Conservation (phyloP, 2,329 filamentous ascomycete genomes). For the Didymella glomerata region DNA sequence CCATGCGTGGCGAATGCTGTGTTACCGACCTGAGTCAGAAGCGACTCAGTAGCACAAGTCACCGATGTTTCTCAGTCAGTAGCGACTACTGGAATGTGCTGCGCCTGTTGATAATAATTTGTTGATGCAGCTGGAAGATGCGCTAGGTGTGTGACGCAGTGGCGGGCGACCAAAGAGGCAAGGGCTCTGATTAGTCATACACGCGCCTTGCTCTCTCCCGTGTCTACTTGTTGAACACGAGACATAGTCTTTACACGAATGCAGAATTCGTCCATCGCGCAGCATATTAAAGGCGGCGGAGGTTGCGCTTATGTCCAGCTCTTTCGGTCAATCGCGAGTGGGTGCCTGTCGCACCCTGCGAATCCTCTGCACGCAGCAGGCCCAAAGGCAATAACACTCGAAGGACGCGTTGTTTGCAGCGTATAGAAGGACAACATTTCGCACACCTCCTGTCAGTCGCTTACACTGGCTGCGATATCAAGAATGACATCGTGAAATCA, state of each 20-base stretch:
- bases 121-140: background rate
- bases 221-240: no score
- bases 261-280: background rate
- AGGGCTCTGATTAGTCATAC: constrained; percentile 8
- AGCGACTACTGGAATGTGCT: background rate
- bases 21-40: background rate
- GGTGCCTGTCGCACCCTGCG: background rate
- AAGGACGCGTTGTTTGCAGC: background rate
- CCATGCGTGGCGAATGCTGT: constrained; percentile 18
- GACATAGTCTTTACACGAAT: no score
- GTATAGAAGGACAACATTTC: background rate
- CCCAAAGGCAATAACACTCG: background rate
- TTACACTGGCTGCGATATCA: background rate
- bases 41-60: background rate
- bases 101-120: background rate
- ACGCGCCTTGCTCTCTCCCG: background rate
- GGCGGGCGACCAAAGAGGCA: constrained; percentile 2
- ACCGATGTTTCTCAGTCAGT: background rate
- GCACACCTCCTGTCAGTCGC: background rate
- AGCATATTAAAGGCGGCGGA: background rate
- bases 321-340: background rate
- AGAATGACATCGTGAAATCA: background rate
- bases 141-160: background rate
- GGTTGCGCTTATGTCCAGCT: no score
- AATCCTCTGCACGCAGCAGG: background rate